These are phyloP conservation scores for Bipolaris bicolor DNA, from an alignment of 2,329 filamentous ascomycete genomes.

Conservation along the genomic window DNA sequence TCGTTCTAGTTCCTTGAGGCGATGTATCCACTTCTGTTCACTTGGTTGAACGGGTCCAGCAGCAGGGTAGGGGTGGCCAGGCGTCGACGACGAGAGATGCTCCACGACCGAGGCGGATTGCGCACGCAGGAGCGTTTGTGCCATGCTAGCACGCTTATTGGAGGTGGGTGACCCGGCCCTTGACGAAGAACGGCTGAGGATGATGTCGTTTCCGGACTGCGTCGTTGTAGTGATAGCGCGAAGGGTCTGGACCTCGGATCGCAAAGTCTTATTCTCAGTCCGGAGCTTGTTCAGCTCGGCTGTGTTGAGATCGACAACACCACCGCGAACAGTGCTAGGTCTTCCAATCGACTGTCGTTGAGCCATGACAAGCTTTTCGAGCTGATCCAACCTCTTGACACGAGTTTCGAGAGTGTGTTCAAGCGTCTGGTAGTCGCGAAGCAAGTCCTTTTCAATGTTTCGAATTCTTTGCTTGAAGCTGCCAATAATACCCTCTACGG, in stretches of 20 bases:
- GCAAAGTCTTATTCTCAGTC: slow-evolving; percentile 65
- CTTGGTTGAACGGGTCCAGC: slow-evolving; percentile 52
- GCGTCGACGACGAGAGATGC: slow-evolving; percentile 37
- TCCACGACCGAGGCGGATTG: slow-evolving; percentile 61
- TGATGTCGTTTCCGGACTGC: slow-evolving; percentile 29
- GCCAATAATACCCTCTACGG: slow-evolving; percentile 78
- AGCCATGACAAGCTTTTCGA: slow-evolving; percentile 74
- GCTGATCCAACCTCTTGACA: slow-evolving; percentile 82
- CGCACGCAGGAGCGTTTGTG: slow-evolving; percentile 61
- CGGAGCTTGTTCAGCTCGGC: slow-evolving; percentile 66
- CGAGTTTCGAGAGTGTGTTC: slow-evolving; percentile 81
- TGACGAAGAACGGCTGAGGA: slow-evolving; percentile 35
- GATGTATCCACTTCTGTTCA: slow-evolving; percentile 82
- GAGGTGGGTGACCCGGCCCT: slow-evolving; percentile 39
- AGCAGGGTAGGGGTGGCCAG: slow-evolving; percentile 42
- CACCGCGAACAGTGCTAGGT: slow-evolving; percentile 49
- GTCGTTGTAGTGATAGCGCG: slow-evolving; percentile 49
- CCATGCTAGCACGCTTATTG: slow-evolving; percentile 53
- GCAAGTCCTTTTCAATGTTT: slow-evolving; percentile 85
- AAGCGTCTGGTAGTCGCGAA: slow-evolving; percentile 85
- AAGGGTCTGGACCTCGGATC: slow-evolving; percentile 71
- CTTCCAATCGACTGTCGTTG: slow-evolving; percentile 48
- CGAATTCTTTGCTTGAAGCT: slow-evolving; percentile 82
- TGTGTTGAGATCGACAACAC: slow-evolving; percentile 48
- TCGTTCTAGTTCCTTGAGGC: slow-evolving; percentile 84